Evolutionary conservation across 352 stramenopile species (phyloP), one percentile per base, ranked within the genome.

Genomic region (Globisporangium splendens): DNA sequence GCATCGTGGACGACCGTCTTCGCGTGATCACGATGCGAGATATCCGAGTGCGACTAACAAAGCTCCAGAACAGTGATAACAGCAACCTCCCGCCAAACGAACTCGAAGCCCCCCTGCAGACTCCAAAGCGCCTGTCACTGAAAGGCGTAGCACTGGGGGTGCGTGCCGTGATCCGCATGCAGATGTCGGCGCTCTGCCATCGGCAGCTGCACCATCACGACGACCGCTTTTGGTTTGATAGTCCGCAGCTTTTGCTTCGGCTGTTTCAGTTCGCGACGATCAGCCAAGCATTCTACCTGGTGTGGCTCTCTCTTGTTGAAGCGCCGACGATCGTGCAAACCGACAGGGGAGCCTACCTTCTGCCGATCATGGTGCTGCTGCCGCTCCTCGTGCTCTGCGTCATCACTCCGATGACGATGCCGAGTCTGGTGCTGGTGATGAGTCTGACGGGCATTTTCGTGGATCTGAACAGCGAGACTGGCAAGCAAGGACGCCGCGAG

Each of bases 181-280:
- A 95, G 48, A 95, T 95, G 85, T 91, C 83, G n/a, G 83, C 83
- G 17, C 62, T 95, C 39, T 95, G 83, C 49, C 86, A 95, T 38
- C 75, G 72, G 20, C 83, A 93, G 57, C 76, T 95, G 15, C 86
- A 95, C 47, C 73, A 85, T 51, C 86, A 95, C 54, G 77, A 95
- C 56, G 57, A 91, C 31, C 82, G 76, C 11, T 95, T 93, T 57
- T 95, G 86, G 86, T 93, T 95, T 54, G 64, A 83, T 50, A 89
- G 77, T 48, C 86, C 86, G 0, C 74, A 66, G 50, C 64, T 95
- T 43, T 59, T 93, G 39, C 63, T 93, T 39, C 78, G 82, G 14
- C 54, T 93, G 22, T 95, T 95, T 49, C 86, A 95, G 63, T 91
- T 95, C 44, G 81, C 86, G 28, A 95, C 86, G 8, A 93, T 91